Conservation (phyloP, 768 basidiomycete genomes). For the Tulasnella sp. region DNA sequence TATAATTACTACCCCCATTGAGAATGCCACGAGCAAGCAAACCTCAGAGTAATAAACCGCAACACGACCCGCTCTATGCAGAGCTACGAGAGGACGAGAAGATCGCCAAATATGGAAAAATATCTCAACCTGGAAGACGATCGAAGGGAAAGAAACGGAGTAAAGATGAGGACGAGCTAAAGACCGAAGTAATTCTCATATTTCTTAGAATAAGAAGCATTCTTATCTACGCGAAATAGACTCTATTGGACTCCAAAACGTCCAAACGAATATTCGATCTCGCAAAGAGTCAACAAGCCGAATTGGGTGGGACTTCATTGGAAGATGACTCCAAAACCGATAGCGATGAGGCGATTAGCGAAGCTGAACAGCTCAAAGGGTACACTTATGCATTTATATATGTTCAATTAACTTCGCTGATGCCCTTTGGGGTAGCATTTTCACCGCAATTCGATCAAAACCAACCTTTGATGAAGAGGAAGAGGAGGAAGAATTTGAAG, state of each 20-base stretch:
- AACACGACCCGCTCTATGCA: constrained; percentile 79
- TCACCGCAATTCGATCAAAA: constrained; percentile 22
- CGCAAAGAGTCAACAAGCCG: constrained; percentile 85
- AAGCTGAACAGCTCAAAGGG: constrained; percentile 30
- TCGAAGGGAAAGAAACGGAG: constrained; percentile 25
- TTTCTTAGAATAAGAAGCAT: not conserved
- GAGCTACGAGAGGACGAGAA: constrained; percentile 73
- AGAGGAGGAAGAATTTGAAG: constrained; percentile 35
- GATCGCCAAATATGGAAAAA: constrained; percentile 61
- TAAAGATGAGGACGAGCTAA: constrained; percentile 49
- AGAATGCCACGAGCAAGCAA: too few relatives aligned
- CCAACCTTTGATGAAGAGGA: constrained; percentile 36
- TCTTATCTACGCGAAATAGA: constrained; percentile 30
- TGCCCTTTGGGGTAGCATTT: constrained; percentile 27
- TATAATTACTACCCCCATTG: too few relatives aligned
- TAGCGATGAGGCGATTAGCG: constrained; percentile 30
- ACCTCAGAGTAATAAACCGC: not conserved
- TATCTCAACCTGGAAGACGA: constrained; percentile 63
- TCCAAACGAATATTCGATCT: constrained; percentile 84
- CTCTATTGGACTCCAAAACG: constrained; percentile 62
- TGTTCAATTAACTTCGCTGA: too few relatives aligned
- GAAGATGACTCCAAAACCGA: constrained; percentile 31
- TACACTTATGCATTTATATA: constrained; percentile 23
- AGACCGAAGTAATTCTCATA: constrained; percentile 36
- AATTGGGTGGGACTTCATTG: constrained; percentile 54